These are phyloP conservation scores for Poa pratensis DNA, from an alignment of 176 grass and related monocot genomes.

Conservation along the genomic window DNA sequence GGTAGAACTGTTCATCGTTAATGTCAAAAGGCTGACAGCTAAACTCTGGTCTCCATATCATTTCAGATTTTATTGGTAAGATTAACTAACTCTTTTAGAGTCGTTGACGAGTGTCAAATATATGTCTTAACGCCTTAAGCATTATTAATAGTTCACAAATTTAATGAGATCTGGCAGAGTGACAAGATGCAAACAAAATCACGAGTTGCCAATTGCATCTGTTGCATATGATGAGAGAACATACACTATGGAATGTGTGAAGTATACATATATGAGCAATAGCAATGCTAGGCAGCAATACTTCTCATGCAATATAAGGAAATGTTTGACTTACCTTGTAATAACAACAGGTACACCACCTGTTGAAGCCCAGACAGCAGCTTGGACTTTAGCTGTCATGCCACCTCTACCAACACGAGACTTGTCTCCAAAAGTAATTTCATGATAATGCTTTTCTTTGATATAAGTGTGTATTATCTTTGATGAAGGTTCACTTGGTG, in stretches of 20 bases:
- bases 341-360: slow-evolving; percentile 91
- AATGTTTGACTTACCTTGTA: slow-evolving; percentile 59
- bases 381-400: slow-evolving; percentile 97
- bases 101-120: background rate
- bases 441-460: slow-evolving; percentile 83
- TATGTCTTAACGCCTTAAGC: background rate
- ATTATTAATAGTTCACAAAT: background rate
- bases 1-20: slow-evolving; percentile 19
- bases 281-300: background rate
- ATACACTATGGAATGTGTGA: background rate
- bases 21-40: background rate
- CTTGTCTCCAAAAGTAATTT: slow-evolving; percentile 97
- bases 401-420: slow-evolving; percentile 97
- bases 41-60: background rate
- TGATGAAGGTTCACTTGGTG: slow-evolving; percentile 81
- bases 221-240: slow-evolving; percentile 19
- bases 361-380: slow-evolving; percentile 76
- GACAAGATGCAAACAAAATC: slow-evolving; percentile 6
- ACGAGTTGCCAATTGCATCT: background rate
- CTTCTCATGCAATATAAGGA: background rate
- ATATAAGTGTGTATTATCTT: slow-evolving; percentile 91
- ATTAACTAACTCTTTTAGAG: background rate
- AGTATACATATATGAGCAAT: background rate
- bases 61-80: background rate
- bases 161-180: slow-evolving; percentile 5